phyloP scores from a whole-genome alignment of 192 early-diverging fungal species.

The Radiomyces spectabilis region DNA sequence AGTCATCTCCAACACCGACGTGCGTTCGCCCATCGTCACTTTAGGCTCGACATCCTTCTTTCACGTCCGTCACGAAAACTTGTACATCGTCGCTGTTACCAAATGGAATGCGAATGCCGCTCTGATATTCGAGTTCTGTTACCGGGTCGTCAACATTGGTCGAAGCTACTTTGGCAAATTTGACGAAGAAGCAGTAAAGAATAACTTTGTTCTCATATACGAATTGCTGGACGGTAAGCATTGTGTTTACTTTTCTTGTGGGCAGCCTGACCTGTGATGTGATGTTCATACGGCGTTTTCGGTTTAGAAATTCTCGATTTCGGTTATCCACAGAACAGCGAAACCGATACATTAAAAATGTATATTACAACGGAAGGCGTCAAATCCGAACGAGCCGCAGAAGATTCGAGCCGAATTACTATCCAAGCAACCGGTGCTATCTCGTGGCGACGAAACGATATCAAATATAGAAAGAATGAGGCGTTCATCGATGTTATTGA shows the following conservation, averaged over 20 bases:
- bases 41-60: slow-evolving; percentile 90
- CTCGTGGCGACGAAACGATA: slow-evolving; percentile 65
- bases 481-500: slow-evolving; percentile 72
- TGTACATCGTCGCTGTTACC: slow-evolving; percentile 81
- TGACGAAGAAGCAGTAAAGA: slow-evolving; percentile 79
- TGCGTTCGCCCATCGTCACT: slow-evolving; percentile 83
- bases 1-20: slow-evolving; percentile 84
- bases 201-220: slow-evolving; percentile 84
- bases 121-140: slow-evolving; percentile 76
- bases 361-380: slow-evolving; percentile 86
- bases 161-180: slow-evolving; percentile 75
- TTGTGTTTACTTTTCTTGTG: not conserved
- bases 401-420: slow-evolving; percentile 83
- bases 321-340: slow-evolving; percentile 83
- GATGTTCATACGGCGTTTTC: too few relatives aligned
- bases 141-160: slow-evolving; percentile 64
- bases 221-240: slow-evolving; percentile 68
- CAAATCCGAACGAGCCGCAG: slow-evolving; percentile 68
- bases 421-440: slow-evolving; percentile 73
- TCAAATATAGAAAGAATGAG: slow-evolving; percentile 69
- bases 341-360: slow-evolving; percentile 72
- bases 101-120: slow-evolving; percentile 77
- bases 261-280: too few relatives aligned
- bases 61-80: slow-evolving; percentile 94
- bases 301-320: slow-evolving; percentile 72